These are phyloP conservation scores for Mucor sp. DNA, from an alignment of 371 early-diverging fungal genomes.

Conservation along the genomic window DNA sequence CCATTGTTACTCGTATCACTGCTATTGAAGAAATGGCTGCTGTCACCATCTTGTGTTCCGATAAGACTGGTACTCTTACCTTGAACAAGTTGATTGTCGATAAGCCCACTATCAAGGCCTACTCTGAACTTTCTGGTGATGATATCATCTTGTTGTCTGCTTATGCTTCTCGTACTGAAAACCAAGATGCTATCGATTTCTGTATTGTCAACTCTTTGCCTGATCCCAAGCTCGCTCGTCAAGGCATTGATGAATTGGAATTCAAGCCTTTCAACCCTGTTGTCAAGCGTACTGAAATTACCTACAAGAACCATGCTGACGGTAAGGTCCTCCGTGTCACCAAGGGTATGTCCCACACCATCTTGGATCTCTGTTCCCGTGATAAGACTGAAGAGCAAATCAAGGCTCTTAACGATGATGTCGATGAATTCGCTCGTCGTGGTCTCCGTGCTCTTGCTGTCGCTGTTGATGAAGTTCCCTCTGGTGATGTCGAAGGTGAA, in stretches of 20 bases:
- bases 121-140: constrained; percentile 57
- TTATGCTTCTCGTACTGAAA: constrained; percentile 73
- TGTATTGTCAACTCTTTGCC: constrained; percentile 72
- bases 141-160: constrained; percentile 67
- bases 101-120: constrained; percentile 64
- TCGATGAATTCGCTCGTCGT: constrained; percentile 76
- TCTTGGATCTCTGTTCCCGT: constrained; percentile 71
- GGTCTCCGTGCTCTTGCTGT: constrained; percentile 89
- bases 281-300: constrained; percentile 87
- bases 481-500: constrained; percentile 49
- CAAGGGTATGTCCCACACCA: constrained; percentile 80
- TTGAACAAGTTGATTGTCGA: constrained; percentile 88
- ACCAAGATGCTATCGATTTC: constrained; percentile 80
- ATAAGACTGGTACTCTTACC: constrained; percentile 97
- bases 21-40: constrained; percentile 94
- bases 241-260: constrained; percentile 69
- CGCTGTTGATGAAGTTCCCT: constrained; percentile 69
- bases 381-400: constrained; percentile 67
- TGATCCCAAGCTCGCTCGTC: constrained; percentile 60
- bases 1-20: constrained; percentile 88
- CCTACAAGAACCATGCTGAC: constrained; percentile 64
- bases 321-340: constrained; percentile 67
- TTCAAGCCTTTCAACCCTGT: constrained; percentile 92
- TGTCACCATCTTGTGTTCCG: constrained; percentile 92
- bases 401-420: constrained; percentile 64